A percentile compares a stretch with the other conserved stretches of the same genome.
phyloP scores from a whole-genome alignment of 1,284 basidiomycete species.

The Sphagnurus paluster region DNA sequence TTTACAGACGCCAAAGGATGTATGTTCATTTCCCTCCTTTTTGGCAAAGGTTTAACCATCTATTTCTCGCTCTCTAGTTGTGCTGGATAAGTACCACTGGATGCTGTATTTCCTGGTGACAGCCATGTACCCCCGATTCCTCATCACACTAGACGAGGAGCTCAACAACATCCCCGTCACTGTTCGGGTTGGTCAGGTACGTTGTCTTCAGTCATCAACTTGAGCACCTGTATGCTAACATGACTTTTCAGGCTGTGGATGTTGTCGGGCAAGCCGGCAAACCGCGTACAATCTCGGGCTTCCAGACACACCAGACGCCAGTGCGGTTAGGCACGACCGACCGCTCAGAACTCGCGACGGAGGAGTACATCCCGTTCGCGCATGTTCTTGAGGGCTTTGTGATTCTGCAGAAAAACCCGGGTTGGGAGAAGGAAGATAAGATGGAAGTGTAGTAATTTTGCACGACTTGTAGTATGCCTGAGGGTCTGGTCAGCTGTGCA shows the following conservation, averaged over 20 bases:
- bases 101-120: conserved; percentile 96
- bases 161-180: conserved; percentile 85
- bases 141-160: conserved; percentile 95
- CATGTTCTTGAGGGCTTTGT: conserved; percentile 90
- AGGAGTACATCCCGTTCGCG: conserved; percentile 92
- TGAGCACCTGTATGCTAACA: too few species aligned
- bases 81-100: conserved; percentile 97
- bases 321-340: conserved; percentile 94
- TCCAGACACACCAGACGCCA: conserved; percentile 97
- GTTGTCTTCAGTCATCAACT: too few species aligned
- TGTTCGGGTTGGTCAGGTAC: conserved; percentile 91
- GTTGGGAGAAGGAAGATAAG: conserved; percentile 80
- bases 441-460: conserved; percentile 68
- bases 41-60: conserved; percentile 7
- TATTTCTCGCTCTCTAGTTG: conserved; percentile 52
- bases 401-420: conserved; percentile 85
- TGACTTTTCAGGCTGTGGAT: conserved; percentile 81
- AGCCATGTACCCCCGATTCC: conserved; percentile 98
- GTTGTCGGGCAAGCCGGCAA: conserved; percentile 92
- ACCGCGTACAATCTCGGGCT: conserved; percentile 88
- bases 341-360: conserved; percentile 93
- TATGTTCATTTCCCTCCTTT: conserved; percentile 44
- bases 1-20: conserved; percentile 95
- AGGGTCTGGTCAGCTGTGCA: too few species aligned
- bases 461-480: too few species aligned